A percentile compares a stretch with the other conserved stretches of the same genome.
Conservation (phyloP, 352 stramenopile genomes). For the Globisporangium nunn region DNA sequence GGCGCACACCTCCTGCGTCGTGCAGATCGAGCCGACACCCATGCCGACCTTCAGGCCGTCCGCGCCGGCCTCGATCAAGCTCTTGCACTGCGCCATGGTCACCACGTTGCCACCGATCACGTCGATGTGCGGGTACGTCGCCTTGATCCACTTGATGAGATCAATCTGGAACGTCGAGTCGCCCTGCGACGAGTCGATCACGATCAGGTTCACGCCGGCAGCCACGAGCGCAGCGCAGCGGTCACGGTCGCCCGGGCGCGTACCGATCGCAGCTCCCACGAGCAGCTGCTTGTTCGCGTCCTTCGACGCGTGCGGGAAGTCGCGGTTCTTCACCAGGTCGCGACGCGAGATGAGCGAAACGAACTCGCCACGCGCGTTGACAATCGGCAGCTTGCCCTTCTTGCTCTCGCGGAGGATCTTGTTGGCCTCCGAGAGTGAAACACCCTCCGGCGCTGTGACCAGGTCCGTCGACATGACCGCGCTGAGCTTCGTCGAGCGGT, state of each 20-base stretch:
- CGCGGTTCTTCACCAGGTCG: conserved; percentile 97
- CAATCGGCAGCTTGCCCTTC: conserved; percentile 99
- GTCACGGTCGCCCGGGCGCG: conserved; percentile 93
- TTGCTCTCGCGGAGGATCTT: conserved; percentile 97
- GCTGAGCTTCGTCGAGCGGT: conserved; percentile 81
- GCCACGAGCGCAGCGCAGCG: conserved; percentile 89
- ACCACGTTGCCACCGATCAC: conserved; percentile 99
- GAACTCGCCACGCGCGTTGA: conserved; percentile 97
- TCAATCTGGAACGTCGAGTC: conserved; percentile 94
- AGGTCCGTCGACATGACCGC: conserved; percentile 89
- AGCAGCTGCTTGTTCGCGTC: conserved; percentile 98
- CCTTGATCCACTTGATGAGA: conserved; percentile 94
- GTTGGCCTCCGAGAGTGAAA: conserved; percentile 96
- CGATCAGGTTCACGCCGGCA: conserved; percentile 98
- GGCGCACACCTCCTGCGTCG: conserved; percentile 98
- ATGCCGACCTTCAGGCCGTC: conserved; percentile 99
- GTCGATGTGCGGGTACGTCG: conserved; percentile 91
- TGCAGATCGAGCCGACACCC: conserved; percentile 99
- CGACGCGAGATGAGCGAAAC: conserved; percentile 97
- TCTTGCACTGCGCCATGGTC: conserved; percentile 95
- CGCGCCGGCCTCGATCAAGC: conserved; percentile 97
- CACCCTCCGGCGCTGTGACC: conserved; percentile 91
- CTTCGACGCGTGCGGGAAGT: conserved; percentile 96
- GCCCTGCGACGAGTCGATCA: conserved; percentile 99
- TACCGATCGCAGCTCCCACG: conserved; percentile 98